phyloP scores from a whole-genome alignment of 805 yeast genomes.

The Metschnikowia reukaufii region DNA sequence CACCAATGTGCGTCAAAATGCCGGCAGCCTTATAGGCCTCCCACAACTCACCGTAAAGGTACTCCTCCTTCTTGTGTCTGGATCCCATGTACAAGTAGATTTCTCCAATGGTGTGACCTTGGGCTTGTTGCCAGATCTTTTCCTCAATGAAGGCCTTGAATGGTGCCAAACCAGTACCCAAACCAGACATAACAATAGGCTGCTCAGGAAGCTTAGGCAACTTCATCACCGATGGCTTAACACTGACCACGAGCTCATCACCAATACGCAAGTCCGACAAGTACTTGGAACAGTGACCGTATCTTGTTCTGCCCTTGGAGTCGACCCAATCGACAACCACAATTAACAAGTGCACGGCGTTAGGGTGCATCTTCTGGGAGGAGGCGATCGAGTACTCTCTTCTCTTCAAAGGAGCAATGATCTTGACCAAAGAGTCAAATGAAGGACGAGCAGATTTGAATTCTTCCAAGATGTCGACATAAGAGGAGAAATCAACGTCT shows the following conservation, averaged over 20 bases:
- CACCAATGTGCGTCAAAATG: conserved; percentile 89
- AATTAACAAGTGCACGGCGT: conserved; percentile 84
- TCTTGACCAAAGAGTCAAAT: conserved; percentile 62
- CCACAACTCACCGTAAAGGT: conserved; percentile 95
- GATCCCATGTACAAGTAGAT: conserved; percentile 88
- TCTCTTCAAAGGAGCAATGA: conserved; percentile 87
- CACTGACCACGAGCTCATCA: conserved; percentile 85
- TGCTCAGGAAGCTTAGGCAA: conserved; percentile 82
- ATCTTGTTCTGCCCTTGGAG: conserved; percentile 78
- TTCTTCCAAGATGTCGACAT: conserved; percentile 76
- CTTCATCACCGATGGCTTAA: conserved; percentile 96
- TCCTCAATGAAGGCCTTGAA: conserved; percentile 97
- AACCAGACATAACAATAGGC: conserved; percentile 94
- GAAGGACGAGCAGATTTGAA: conserved; percentile 82
- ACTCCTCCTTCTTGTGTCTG: conserved; percentile 93
- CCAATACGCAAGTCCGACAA: conserved; percentile 78
- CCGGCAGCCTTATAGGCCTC: conserved; percentile 95
- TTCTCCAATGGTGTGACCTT: conserved; percentile 87
- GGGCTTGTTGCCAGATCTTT: conserved; percentile 87
- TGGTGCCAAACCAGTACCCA: conserved; percentile 97
- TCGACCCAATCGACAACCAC: conserved; percentile 97
- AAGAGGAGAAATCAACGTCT: conserved; percentile 79
- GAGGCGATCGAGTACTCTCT: conserved; percentile 98
- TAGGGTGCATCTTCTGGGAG: conserved; percentile 88
- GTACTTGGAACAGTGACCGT: conserved; percentile 92